phyloP scores from a whole-genome alignment of 78 protist species.

The Dictyostelium intermedium region DNA sequence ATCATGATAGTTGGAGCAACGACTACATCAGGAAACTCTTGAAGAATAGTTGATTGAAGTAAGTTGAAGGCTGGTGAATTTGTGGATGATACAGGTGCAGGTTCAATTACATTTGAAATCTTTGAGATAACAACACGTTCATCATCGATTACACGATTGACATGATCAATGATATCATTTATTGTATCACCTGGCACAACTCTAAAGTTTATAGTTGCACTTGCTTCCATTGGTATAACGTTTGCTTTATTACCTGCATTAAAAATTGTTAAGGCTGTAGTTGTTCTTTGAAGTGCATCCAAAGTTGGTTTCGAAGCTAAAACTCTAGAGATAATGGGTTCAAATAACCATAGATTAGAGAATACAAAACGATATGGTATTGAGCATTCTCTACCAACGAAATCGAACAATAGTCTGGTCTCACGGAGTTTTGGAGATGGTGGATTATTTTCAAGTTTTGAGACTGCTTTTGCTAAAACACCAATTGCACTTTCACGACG shows the following conservation, averaged over 20 bases:
- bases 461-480: conserved; percentile 28
- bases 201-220: conserved; percentile 46
- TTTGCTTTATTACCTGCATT: conserved; percentile 65
- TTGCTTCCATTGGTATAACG: conserved; percentile 35
- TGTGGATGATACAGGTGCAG: conserved; percentile 63
- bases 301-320: conserved; percentile 23
- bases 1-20: conserved; percentile 63
- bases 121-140: background rate
- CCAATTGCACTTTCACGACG: conserved; percentile 56
- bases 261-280: conserved; percentile 59
- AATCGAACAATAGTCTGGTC: conserved; percentile 2
- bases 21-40: conserved; percentile 67
- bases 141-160: conserved; percentile 23
- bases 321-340: conserved; percentile 24
- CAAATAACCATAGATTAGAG: conserved; percentile 64
- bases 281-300: conserved; percentile 67
- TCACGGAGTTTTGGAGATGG: background rate
- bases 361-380: conserved; percentile 30
- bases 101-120: background rate
- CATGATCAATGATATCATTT: conserved; percentile 17
- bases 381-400: conserved; percentile 58
- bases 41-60: conserved; percentile 55
- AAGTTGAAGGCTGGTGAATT: conserved; percentile 21
- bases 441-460: conserved; percentile 62
- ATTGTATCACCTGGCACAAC: conserved; percentile 14